Percentiles rank a stretch among this genome's conserved stretches.
Evolutionary conservation across 2,329 filamentous ascomycete species (phyloP).

Genomic region (Stachybotrys chartarum): DNA sequence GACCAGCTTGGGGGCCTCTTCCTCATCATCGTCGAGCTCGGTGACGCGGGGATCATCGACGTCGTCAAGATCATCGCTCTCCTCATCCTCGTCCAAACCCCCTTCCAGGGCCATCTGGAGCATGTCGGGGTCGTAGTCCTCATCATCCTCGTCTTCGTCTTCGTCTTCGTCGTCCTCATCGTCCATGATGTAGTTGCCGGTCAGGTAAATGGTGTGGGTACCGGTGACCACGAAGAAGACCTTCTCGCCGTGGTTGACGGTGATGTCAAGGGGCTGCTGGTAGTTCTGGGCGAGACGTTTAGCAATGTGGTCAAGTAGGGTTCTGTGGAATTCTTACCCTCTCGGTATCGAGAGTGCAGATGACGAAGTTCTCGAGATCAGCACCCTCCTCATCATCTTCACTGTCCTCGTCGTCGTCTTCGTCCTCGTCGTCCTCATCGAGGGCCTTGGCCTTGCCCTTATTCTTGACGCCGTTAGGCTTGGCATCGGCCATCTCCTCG

Average conservation of each 20-base stretch:
- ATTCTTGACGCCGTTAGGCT: constrained; percentile 49
- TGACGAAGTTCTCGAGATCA: constrained; percentile 80
- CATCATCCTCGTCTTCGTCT: constrained; percentile 63
- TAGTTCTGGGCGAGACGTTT: constrained; percentile 57
- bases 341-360: constrained; percentile 92
- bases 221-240: constrained; percentile 90
- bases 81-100: constrained; percentile 59
- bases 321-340: constrained; percentile 49
- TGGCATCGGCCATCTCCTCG: constrained; percentile 69
- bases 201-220: constrained; percentile 85
- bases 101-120: constrained; percentile 66
- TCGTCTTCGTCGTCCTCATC: constrained; percentile 56
- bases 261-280: constrained; percentile 93
- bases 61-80: constrained; percentile 71
- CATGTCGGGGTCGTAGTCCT: constrained; percentile 76
- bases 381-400: constrained; percentile 56
- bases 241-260: constrained; percentile 78
- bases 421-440: constrained; percentile 50
- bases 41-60: constrained; percentile 74
- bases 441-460: constrained; percentile 67
- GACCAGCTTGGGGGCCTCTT: constrained; percentile 60
- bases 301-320: constrained; percentile 8
- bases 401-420: constrained; percentile 47
- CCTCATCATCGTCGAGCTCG: constrained; percentile 75
- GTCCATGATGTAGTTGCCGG: constrained; percentile 89